These are phyloP conservation scores for Cynanchum wilfordii DNA, from an alignment of 257 asterid genomes.

Conservation along the genomic window DNA sequence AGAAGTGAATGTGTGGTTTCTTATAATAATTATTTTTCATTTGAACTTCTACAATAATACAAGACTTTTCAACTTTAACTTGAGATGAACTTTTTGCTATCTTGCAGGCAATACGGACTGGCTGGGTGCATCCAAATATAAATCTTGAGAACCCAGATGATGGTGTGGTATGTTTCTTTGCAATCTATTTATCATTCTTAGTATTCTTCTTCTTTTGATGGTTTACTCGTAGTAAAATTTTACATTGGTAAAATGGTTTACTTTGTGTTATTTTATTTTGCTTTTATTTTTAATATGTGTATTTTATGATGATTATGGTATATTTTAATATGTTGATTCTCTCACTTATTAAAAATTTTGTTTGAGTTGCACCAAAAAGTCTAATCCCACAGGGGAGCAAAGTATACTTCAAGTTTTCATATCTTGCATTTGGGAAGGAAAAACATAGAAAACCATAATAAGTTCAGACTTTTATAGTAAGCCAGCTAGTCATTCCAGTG, in stretches of 20 bases:
- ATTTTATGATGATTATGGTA: no score
- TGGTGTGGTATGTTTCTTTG: conserved; percentile 67
- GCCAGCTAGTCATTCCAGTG: neutral
- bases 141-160: conserved; percentile 90
- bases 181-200: neutral
- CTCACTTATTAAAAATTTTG: neutral
- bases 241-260: neutral
- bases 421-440: neutral
- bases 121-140: conserved; percentile 96
- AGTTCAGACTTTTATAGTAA: neutral
- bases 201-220: neutral
- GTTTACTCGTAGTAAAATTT: neutral
- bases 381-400: no score
- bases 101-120: conserved; percentile 83
- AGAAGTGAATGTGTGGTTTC: neutral
- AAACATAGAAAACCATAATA: neutral
- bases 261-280: neutral
- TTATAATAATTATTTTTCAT: neutral
- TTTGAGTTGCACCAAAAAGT: neutral
- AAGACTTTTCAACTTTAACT: neutral
- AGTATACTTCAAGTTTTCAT: neutral
- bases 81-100: conserved; percentile 15
- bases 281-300: no score
- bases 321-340: neutral
- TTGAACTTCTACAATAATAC: neutral